Conservation (phyloP, 108 stramenopile genomes). For the Cylindrotheca fusiformis region DNA sequence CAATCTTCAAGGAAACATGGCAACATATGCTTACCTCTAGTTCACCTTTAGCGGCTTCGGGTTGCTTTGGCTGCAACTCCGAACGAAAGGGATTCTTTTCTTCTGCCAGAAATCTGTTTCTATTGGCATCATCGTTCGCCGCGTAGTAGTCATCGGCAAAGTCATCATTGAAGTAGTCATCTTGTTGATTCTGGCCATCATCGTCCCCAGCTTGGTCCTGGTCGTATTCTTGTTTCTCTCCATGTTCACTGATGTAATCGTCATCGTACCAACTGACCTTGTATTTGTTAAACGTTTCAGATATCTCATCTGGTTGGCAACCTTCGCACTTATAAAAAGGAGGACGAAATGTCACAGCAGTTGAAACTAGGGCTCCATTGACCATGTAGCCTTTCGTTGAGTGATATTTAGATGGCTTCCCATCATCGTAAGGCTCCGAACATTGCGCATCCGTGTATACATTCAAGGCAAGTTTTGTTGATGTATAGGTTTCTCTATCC, state of each 20-base stretch:
- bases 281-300: conserved; percentile 67
- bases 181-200: conserved; percentile 26
- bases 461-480: conserved; percentile 75
- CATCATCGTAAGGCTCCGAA: conserved; percentile 58
- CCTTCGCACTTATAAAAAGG: conserved; percentile 75
- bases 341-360: conserved; percentile 74
- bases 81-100: neutral
- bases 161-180: conserved; percentile 35
- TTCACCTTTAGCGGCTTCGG: conserved; percentile 3
- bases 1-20: neutral
- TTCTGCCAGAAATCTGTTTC: conserved; percentile 13
- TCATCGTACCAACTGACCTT: conserved; percentile 81
- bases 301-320: conserved; percentile 60
- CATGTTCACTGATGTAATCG: conserved; percentile 64
- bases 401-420: conserved; percentile 33
- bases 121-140: conserved; percentile 47
- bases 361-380: conserved; percentile 50
- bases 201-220: conserved; percentile 28
- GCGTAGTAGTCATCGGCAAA: conserved; percentile 47
- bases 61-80: neutral
- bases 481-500: conserved; percentile 78
- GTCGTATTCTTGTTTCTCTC: conserved; percentile 39
- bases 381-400: conserved; percentile 63
- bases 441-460: conserved; percentile 79
- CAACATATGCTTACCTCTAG: conserved; percentile 13